Conservation (phyloP, 2,329 filamentous ascomycete genomes). For the Magnaporthiopsis poae region DNA sequence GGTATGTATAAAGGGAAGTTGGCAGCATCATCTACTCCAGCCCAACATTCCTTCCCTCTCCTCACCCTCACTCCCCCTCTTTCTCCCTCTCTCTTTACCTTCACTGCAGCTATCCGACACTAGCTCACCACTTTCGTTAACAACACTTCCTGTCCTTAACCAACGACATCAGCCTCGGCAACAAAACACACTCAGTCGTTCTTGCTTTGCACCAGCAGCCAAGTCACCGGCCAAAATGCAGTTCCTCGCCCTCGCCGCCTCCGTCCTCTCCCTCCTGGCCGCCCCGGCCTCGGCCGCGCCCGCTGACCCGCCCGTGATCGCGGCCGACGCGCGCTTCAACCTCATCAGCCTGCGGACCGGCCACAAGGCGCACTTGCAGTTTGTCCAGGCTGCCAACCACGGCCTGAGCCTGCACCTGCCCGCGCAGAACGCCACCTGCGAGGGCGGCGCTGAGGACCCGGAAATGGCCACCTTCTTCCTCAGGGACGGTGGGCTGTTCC, state of each 20-base stretch:
- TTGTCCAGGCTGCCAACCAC: slow-evolving; percentile 33
- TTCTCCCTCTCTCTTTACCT: too few species aligned
- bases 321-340: slow-evolving; percentile 31
- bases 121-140: too few species aligned
- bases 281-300: slow-evolving; percentile 20
- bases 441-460: slow-evolving; percentile 21
- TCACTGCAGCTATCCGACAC: too few species aligned
- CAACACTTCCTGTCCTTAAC: too few species aligned
- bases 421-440: slow-evolving; percentile 40
- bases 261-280: slow-evolving; percentile 26
- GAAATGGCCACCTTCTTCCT: slow-evolving; percentile 41
- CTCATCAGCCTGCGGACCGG: slow-evolving; percentile 41
- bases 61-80: too few species aligned
- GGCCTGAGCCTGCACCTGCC: slow-evolving; percentile 32
- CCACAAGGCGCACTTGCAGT: slow-evolving; percentile 36
- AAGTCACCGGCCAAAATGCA: slow-evolving; percentile 16
- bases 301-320: slow-evolving; percentile 15
- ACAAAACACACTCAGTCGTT: neutral
- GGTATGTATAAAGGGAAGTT: too few species aligned
- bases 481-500: slow-evolving; percentile 32
- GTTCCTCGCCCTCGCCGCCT: slow-evolving; percentile 52
- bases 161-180: too few species aligned
- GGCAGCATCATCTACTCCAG: too few species aligned
- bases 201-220: neutral
- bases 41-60: too few species aligned